Evolutionary conservation across 148 eudicot species (phyloP).

Genomic region (Rhododendron vialii): DNA sequence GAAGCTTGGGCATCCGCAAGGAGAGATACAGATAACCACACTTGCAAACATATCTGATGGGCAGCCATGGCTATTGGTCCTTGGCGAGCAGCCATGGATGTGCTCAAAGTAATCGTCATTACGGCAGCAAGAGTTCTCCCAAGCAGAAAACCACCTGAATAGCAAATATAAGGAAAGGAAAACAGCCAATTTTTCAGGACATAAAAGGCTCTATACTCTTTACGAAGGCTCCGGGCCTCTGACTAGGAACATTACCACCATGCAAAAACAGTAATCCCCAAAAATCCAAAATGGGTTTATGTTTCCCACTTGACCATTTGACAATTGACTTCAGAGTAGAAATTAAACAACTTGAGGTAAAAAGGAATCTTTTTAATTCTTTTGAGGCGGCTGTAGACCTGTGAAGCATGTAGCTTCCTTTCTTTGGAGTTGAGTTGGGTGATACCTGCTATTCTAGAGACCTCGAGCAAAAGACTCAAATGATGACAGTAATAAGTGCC

Average conservation of each 20-base stretch:
- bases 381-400: background rate
- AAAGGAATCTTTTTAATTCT: background rate
- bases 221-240: background rate
- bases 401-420: background rate
- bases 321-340: background rate
- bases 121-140: constrained; percentile 73
- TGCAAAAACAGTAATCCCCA: background rate
- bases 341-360: background rate
- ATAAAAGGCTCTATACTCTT: background rate
- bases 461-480: background rate
- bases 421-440: background rate
- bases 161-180: background rate
- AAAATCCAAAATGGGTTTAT: background rate
- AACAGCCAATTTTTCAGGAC: background rate
- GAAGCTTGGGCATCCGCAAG: constrained; percentile 84
- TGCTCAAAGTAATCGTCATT: constrained; percentile 55
- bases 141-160: constrained; percentile 64
- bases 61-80: constrained; percentile 79
- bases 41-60: constrained; percentile 77
- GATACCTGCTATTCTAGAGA: background rate
- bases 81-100: constrained; percentile 88
- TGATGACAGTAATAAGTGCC: background rate
- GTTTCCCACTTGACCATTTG: background rate
- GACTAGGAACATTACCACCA: background rate
- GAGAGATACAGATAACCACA: constrained; percentile 78